Evolutionary conservation across 805 yeast genomes (phyloP), one percentile per base, ranked within the genome.

Genomic region (Cyberlindnera nakhonratchasimensis): DNA sequence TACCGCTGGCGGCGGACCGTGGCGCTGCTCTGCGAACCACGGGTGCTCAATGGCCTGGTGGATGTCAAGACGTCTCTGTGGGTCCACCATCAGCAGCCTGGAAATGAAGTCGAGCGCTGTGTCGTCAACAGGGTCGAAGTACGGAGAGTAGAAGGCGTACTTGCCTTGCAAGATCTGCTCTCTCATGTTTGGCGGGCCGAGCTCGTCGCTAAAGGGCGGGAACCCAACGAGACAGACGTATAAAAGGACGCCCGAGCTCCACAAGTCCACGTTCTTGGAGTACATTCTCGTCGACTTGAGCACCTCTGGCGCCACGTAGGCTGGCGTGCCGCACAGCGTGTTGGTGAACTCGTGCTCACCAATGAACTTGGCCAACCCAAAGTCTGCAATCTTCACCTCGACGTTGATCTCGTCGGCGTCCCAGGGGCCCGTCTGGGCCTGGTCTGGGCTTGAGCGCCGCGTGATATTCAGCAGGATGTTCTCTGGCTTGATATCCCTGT

Each of bases 271-370:
- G 33, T 82, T 77, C 26, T 83, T 81, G 25, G 85, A 73, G 53
- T 86, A 86, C 50, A 72, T 69, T 24, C 82, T 61, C 3, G 70
- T 63, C 2, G 71, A 64, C 10, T 73, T 69, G n/a, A 70, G 48
- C 6, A 86, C 83, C 55, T 86, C 95, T 0, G 95, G 95, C 0
- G 93, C 93, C 16, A 86, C 93, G 56, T 86, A 86, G 0, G 91
- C 88, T 0, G 95, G 95, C 0, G 95, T 86, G 2, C 95, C 95
- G 64, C 95, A 86, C 30, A 86, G 62, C 0, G 95, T 86, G 52
- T 80, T 80, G 9, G 95, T 83, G 57, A 83, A 83, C 46, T 79
- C 76, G 48, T 78, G 64, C 52, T 82, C 88, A 6, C 91, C 91
- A 33, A 85, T 70, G 35, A 68, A 65, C 51, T 75, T 70, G 1